phyloP scores from a whole-genome alignment of 768 basidiomycete species.

The Lentinula sp. region DNA sequence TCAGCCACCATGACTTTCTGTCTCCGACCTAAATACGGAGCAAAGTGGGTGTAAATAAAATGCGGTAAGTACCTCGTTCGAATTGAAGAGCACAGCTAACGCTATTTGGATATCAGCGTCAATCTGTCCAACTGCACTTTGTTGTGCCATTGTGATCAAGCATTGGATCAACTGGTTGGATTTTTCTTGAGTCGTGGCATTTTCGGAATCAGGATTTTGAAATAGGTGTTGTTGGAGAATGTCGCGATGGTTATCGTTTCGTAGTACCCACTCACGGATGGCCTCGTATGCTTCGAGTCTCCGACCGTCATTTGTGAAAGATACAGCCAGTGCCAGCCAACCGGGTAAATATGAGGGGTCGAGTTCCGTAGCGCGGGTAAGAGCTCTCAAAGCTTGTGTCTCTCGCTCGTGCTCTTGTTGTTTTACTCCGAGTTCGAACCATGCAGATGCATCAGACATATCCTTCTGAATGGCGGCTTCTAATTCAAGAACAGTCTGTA shows the following conservation, averaged over 20 bases:
- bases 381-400: slow-evolving; percentile 79
- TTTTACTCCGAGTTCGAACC: slow-evolving; percentile 92
- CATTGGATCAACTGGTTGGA: slow-evolving; percentile 61
- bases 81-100: slow-evolving; percentile 87
- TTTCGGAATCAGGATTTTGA: slow-evolving; percentile 19
- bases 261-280: slow-evolving; percentile 78
- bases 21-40: slow-evolving; percentile 9
- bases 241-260: slow-evolving; percentile 49
- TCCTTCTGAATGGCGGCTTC: slow-evolving; percentile 87
- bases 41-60: too few species aligned
- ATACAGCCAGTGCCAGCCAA: slow-evolving; percentile 89
- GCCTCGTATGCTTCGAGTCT: slow-evolving; percentile 69
- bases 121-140: slow-evolving; percentile 49
- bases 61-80: slow-evolving; percentile 60
- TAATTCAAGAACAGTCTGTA: slow-evolving; percentile 77
- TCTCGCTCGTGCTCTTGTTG: slow-evolving; percentile 99
- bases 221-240: slow-evolving; percentile 36
- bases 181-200: slow-evolving; percentile 27
- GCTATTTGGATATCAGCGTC: slow-evolving; percentile 97
- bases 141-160: slow-evolving; percentile 75
- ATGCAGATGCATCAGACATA: slow-evolving; percentile 62
- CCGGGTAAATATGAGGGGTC: slow-evolving; percentile 71
- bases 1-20: background rate
- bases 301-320: slow-evolving; percentile 85
- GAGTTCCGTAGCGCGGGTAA: slow-evolving; percentile 74